Conservation (phyloP, 2,329 filamentous ascomycete species). For the Myrmaecium sp. region DNA sequence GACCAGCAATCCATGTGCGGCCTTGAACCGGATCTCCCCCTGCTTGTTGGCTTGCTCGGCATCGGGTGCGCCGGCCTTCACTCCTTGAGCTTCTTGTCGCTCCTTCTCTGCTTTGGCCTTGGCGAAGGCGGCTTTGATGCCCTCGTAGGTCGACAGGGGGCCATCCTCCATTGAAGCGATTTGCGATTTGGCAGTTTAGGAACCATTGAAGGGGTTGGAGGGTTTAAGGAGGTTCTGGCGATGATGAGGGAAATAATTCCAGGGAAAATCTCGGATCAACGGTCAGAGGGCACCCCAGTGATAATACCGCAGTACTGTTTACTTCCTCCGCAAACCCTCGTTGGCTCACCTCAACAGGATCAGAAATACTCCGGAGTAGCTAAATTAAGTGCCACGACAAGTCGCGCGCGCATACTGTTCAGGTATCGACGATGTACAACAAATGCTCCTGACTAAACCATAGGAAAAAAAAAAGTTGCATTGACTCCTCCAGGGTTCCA, state of each 20-base stretch:
- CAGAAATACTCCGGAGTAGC: too few species aligned
- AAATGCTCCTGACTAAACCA: too few species aligned
- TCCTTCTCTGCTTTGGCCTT: conserved; percentile 19
- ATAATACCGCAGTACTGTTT: too few species aligned
- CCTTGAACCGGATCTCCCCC: conserved; percentile 34
- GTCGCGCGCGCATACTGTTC: too few species aligned
- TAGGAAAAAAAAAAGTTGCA: conserved; percentile 13
- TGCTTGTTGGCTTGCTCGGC: conserved; percentile 21
- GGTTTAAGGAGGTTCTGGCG: conserved; percentile 1
- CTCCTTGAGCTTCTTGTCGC: conserved; percentile 14
- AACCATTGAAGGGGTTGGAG: conserved; percentile 1
- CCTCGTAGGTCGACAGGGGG: conserved; percentile 18
- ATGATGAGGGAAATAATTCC: conserved; percentile 2
- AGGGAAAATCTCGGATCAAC: conserved; percentile 3
- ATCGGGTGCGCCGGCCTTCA: conserved; percentile 12
- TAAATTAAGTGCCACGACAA: too few species aligned
- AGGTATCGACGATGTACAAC: too few species aligned
- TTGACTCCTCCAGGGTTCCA: conserved; percentile 18
- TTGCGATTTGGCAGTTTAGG: conserved; percentile 1
- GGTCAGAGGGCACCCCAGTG: too few species aligned
- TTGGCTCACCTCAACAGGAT: too few species aligned
- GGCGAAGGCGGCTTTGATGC: conserved; percentile 18
- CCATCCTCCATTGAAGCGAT: conserved; percentile 18
- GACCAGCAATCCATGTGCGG: conserved; percentile 34
- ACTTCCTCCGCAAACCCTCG: too few species aligned